phyloP scores from a whole-genome alignment of 805 yeast species.

The Yamadazyma paraphyllophila region DNA sequence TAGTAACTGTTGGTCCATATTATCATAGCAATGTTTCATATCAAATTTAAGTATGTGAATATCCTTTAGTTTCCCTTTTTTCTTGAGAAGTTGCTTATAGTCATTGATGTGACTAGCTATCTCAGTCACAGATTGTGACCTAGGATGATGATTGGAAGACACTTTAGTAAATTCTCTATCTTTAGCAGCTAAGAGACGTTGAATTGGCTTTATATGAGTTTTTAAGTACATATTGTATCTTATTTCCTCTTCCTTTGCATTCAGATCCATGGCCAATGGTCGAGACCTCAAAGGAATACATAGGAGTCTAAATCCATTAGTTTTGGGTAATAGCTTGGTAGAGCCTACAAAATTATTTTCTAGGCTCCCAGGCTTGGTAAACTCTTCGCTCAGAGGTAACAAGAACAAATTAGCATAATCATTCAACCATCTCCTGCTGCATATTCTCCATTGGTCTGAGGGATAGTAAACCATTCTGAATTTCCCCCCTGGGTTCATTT shows the following conservation, averaged over 20 bases:
- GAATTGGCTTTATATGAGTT: conserved; percentile 10
- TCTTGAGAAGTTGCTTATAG: conserved; percentile 30
- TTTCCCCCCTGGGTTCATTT: conserved; percentile 4
- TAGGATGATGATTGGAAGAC: conserved; percentile 16
- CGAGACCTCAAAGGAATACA: conserved; percentile 45
- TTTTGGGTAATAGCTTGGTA: conserved; percentile 50
- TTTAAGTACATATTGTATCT: conserved; percentile 20
- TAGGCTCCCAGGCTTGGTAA: background rate
- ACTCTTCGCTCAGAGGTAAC: conserved; percentile 4
- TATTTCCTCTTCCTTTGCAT: conserved; percentile 9
- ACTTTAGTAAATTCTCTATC: conserved; percentile 9
- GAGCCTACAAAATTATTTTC: conserved; percentile 14
- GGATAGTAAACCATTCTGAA: conserved; percentile 42
- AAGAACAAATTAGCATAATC: conserved; percentile 43
- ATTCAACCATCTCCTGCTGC: conserved; percentile 41
- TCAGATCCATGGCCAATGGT: conserved; percentile 5
- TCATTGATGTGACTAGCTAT: conserved; percentile 36
- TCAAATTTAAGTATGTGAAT: conserved; percentile 69
- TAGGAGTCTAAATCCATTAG: conserved; percentile 55
- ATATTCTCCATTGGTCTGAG: conserved; percentile 54
- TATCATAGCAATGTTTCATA: conserved; percentile 73
- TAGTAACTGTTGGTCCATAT: conserved; percentile 51
- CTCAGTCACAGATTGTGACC: conserved; percentile 44
- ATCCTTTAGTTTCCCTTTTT: conserved; percentile 26
- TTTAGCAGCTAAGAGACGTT: conserved; percentile 9